Evolutionary conservation across 331 rosid genomes (phyloP).

Genomic region (Stylosanthes scabra): DNA sequence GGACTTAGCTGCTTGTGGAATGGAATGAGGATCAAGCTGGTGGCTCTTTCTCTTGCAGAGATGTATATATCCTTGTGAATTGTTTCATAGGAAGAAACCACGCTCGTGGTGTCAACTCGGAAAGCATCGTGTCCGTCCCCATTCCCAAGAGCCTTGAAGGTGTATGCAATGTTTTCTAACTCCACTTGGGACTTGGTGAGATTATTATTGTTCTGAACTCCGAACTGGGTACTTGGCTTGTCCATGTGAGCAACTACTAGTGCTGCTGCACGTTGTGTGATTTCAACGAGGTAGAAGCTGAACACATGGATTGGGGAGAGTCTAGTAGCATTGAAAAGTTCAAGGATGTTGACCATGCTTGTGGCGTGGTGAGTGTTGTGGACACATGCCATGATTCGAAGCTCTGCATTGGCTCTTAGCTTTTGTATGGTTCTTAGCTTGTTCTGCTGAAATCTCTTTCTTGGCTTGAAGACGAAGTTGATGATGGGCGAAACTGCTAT

Average conservation of each 20-base stretch:
- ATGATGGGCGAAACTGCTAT: slow-evolving; percentile 25
- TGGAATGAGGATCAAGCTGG: slow-evolving; percentile 39
- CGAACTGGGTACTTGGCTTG: background rate
- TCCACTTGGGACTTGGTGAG: slow-evolving; percentile 23
- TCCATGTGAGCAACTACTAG: slow-evolving; percentile 26
- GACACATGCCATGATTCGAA: slow-evolving; percentile 37
- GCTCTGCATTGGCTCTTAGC: slow-evolving; percentile 34
- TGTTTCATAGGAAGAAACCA: slow-evolving; percentile 22
- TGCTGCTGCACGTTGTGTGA: slow-evolving; percentile 9
- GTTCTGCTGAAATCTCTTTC: slow-evolving; percentile 28
- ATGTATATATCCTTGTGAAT: slow-evolving; percentile 40
- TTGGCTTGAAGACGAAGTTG: slow-evolving; percentile 44
- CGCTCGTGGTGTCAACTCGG: slow-evolving; percentile 15
- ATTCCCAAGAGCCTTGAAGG: slow-evolving; percentile 1
- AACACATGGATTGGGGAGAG: slow-evolving; percentile 35
- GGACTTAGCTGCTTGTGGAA: slow-evolving; percentile 28
- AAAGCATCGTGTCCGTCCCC: slow-evolving; percentile 15
- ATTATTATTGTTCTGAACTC: slow-evolving; percentile 7
- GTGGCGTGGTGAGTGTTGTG: slow-evolving; percentile 30
- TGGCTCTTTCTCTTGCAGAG: slow-evolving; percentile 21
- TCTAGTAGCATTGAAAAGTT: slow-evolving; percentile 15
- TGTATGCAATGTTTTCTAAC: slow-evolving; percentile 4
- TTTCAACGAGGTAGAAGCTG: slow-evolving; percentile 26
- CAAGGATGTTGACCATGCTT: slow-evolving; percentile 30
- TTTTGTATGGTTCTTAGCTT: slow-evolving; percentile 41